Percentiles rank a stretch among this genome's conserved stretches.
phyloP scores from a whole-genome alignment of 768 basidiomycete genomes.

The Suillus occidentalis region DNA sequence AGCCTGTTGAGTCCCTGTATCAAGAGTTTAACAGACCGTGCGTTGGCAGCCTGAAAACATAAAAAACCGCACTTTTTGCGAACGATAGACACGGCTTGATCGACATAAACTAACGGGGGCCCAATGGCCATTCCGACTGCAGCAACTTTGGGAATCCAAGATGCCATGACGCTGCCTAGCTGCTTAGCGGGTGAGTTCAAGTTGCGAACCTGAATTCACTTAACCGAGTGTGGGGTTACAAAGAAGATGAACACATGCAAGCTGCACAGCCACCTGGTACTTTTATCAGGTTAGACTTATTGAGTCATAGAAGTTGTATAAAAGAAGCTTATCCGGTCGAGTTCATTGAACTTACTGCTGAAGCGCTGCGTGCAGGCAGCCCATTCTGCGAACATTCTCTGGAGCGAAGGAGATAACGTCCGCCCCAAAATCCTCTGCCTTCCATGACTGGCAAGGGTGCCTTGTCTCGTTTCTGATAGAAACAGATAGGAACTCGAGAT shows the following conservation, averaged over 20 bases:
- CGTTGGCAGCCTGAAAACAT: neutral
- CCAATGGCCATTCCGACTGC: slow-evolving; percentile 84
- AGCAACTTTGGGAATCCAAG: slow-evolving; percentile 69
- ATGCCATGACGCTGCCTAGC: slow-evolving; percentile 34
- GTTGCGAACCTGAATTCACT: neutral
- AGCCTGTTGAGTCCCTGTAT: slow-evolving; percentile 76
- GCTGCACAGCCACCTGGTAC: neutral
- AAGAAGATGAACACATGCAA: neutral
- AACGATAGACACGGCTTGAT: slow-evolving; percentile 80
- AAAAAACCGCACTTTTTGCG: slow-evolving; percentile 57
- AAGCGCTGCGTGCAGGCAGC: neutral
- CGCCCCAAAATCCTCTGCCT: neutral
- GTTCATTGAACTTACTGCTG: slow-evolving; percentile 3
- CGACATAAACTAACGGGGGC: slow-evolving; percentile 82
- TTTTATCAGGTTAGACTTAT: slow-evolving; percentile 5
- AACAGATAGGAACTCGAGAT: neutral
- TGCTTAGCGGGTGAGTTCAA: neutral
- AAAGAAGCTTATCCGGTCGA: neutral
- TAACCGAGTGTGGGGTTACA: slow-evolving; percentile 2
- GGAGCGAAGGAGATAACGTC: neutral
- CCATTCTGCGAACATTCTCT: neutral
- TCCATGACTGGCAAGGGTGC: neutral
- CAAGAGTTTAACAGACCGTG: slow-evolving; percentile 8
- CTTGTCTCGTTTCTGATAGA: neutral
- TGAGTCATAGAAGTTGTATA: neutral